Percentiles rank a stretch among this genome's conserved stretches.
Evolutionary conservation across 2,329 filamentous ascomycete genomes (phyloP).

Genomic region (Paraphaeosphaeria minitans): DNA sequence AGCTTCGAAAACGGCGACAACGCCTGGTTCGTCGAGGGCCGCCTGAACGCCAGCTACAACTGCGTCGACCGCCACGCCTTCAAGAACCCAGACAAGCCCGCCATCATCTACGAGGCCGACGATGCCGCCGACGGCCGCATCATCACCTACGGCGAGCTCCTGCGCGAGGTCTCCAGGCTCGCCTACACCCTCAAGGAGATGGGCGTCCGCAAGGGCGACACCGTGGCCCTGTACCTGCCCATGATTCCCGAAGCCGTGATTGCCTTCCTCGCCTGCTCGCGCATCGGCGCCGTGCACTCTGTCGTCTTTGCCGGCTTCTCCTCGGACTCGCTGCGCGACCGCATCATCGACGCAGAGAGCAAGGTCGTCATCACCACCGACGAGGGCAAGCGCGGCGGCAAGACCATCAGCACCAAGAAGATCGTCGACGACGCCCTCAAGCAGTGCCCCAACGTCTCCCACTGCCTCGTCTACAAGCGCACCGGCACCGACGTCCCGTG

Average conservation of each 20-base stretch:
- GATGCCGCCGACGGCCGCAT: constrained; percentile 85
- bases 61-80: constrained; percentile 96
- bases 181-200: constrained; percentile 91
- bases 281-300: constrained; percentile 95
- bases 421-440: constrained; percentile 98
- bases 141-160: constrained; percentile 90
- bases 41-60: constrained; percentile 95
- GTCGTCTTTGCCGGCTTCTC: constrained; percentile 98
- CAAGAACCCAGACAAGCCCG: constrained; percentile 88
- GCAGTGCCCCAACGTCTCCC: constrained; percentile 86
- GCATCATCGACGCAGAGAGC: constrained; percentile 86
- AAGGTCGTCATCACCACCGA: constrained; percentile 97
- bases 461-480: constrained; percentile 91
- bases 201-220: constrained; percentile 96
- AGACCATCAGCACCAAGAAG: constrained; percentile 97
- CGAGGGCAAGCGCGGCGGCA: constrained; percentile 97
- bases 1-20: constrained; percentile 79
- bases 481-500: constrained; percentile 92
- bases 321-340: constrained; percentile 91
- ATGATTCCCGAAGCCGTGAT: constrained; percentile 98
- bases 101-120: constrained; percentile 98
- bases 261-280: constrained; percentile 85
- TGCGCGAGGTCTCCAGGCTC: constrained; percentile 86
- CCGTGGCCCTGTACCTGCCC: constrained; percentile 93
- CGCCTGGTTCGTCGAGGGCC: constrained; percentile 93